Conservation (phyloP, 768 basidiomycete species). For the Lactarius hengduanensis region DNA sequence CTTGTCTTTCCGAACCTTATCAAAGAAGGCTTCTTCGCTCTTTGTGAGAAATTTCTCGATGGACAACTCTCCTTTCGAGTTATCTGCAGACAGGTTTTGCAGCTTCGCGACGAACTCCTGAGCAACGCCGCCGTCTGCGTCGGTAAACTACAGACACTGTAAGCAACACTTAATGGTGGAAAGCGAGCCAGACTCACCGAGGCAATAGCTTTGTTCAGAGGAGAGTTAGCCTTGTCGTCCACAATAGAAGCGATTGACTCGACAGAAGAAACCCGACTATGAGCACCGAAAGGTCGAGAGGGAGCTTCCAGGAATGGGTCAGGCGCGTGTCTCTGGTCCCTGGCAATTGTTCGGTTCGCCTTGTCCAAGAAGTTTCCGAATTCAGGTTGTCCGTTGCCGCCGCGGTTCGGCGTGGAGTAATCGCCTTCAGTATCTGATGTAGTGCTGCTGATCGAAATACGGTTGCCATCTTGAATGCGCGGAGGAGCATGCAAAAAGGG, state of each 20-base stretch:
- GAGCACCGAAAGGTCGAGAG: conserved; percentile 70
- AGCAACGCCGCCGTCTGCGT: conserved; percentile 89
- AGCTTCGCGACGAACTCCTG: conserved; percentile 86
- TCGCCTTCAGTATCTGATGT: conserved; percentile 63
- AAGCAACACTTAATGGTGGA: conserved; percentile 16
- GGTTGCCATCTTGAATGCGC: conserved; percentile 35
- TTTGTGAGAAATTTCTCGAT: conserved; percentile 90
- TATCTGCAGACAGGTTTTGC: conserved; percentile 73
- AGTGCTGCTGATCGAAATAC: conserved; percentile 41
- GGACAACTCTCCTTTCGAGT: conserved; percentile 87
- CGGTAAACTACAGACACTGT: conserved; percentile 66
- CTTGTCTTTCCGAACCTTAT: conserved; percentile 85
- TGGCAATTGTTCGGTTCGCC: conserved; percentile 80
- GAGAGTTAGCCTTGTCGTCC: conserved; percentile 87
- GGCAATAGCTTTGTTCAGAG: conserved; percentile 90
- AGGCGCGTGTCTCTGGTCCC: conserved; percentile 71
- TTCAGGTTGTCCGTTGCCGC: conserved; percentile 39
- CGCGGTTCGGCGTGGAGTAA: conserved; percentile 44
- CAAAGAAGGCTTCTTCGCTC: conserved; percentile 92
- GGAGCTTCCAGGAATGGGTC: conserved; percentile 89
- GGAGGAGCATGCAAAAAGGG: conserved; percentile 40
- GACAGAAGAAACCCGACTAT: conserved; percentile 80
- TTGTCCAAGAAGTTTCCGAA: conserved; percentile 82
- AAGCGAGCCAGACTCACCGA: conserved; percentile 50
- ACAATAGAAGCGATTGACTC: conserved; percentile 91